Percentiles rank a stretch among this genome's conserved stretches.
Evolutionary conservation across 345 rosid genomes (phyloP).

Genomic region (Pistacia vera): DNA sequence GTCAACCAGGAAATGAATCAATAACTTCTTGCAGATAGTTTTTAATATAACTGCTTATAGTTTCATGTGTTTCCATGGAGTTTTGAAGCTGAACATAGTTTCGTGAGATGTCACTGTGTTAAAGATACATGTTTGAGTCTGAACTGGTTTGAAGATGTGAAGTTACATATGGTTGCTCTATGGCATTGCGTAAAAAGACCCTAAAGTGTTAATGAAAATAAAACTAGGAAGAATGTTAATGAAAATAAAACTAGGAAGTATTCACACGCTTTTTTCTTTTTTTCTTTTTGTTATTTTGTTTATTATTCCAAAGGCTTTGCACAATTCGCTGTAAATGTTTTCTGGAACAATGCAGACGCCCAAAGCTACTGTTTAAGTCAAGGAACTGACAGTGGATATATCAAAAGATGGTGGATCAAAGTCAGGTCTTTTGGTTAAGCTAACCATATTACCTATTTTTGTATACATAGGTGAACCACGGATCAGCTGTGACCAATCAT

Average conservation of each 20-base stretch:
- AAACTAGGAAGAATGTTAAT: neutral
- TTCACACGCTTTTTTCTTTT: neutral
- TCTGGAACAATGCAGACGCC: conserved; percentile 61
- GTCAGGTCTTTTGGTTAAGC: conserved; percentile 63
- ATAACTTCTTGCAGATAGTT: conserved; percentile 2
- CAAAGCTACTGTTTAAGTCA: conserved; percentile 65
- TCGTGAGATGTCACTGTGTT: neutral
- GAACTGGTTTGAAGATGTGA: conserved; percentile 5
- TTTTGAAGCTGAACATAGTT: conserved; percentile 3
- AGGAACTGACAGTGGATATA: conserved; percentile 76
- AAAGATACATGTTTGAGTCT: conserved; percentile 2
- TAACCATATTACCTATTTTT: conserved; percentile 68
- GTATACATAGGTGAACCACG: conserved; percentile 67
- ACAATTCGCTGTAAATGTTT: conserved; percentile 3
- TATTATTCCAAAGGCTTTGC: conserved; percentile 2
- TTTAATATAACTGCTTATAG: neutral
- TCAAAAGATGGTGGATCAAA: conserved; percentile 80
- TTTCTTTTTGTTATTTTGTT: neutral
- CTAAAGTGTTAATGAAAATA: neutral
- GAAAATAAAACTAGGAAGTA: conserved; percentile 9
- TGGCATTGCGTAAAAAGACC: neutral
- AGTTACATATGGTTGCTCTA: neutral
- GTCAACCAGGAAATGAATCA: neutral
- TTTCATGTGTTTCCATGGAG: neutral
- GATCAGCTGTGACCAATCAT: conserved; percentile 54